Conservation (phyloP, 495 filamentous ascomycete species). For the Neurospora africana region DNA sequence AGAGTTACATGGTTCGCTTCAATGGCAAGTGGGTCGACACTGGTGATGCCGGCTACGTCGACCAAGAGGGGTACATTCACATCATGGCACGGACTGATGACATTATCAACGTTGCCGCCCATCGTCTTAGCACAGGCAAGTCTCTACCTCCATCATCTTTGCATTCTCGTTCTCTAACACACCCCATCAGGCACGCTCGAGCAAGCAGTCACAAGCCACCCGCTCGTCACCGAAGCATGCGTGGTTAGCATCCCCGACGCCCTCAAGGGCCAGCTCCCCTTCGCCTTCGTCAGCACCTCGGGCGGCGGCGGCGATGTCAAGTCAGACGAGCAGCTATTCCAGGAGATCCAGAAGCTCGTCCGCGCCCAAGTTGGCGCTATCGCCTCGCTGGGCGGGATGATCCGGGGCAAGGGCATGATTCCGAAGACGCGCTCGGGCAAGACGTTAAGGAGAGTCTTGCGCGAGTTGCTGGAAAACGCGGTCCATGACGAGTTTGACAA, state of each 20-base stretch:
- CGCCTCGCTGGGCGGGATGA: conserved; percentile 71
- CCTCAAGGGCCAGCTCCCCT: conserved; percentile 82
- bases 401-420: conserved; percentile 79
- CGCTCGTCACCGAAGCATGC: conserved; percentile 65
- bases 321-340: conserved; percentile 34
- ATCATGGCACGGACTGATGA: conserved; percentile 85
- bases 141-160: background rate
- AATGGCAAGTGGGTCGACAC: conserved; percentile 75
- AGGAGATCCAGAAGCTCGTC: conserved; percentile 53
- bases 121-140: conserved; percentile 79
- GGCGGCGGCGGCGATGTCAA: conserved; percentile 15
- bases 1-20: conserved; percentile 71
- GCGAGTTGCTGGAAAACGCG: conserved; percentile 67
- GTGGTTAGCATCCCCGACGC: conserved; percentile 77
- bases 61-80: conserved; percentile 71
- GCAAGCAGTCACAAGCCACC: conserved; percentile 77
- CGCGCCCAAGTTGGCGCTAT: conserved; percentile 83
- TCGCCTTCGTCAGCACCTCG: conserved; percentile 65
- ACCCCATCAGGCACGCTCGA: conserved; percentile 62
- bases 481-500: conserved; percentile 40
- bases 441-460: conserved; percentile 68
- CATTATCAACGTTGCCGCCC: conserved; percentile 90
- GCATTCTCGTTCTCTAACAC: background rate
- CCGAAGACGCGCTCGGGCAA: conserved; percentile 86
- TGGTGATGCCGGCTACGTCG: conserved; percentile 80